phyloP scores from a whole-genome alignment of 257 asterid species.

The Solanum neorickii region DNA sequence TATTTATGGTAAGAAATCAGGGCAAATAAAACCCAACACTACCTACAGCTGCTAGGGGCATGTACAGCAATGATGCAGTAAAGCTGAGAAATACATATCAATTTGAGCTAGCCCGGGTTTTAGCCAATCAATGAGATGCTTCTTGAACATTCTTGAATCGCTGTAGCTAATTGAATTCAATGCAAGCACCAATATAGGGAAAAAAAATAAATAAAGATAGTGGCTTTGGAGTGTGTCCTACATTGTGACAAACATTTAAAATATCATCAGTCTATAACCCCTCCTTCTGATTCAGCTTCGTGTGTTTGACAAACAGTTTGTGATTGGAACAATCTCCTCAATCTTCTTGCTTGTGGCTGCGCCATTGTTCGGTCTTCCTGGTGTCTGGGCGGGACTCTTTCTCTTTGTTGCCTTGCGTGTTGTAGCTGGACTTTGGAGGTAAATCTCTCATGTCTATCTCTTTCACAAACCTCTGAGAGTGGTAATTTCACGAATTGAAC shows the following conservation, averaged over 20 bases:
- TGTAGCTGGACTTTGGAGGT: conserved; percentile 73
- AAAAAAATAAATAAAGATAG: background rate
- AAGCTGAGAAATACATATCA: background rate
- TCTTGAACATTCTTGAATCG: background rate
- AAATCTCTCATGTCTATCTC: background rate
- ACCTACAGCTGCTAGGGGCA: background rate
- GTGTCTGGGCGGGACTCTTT: conserved; percentile 86
- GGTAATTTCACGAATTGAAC: background rate
- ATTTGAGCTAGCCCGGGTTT: background rate
- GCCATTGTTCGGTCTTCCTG: conserved; percentile 64
- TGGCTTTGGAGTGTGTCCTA: background rate
- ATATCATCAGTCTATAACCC: background rate
- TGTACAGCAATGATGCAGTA: background rate
- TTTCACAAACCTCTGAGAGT: background rate
- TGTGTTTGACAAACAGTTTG: conserved; percentile 31
- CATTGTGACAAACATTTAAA: background rate
- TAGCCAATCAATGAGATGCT: background rate
- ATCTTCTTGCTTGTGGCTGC: conserved; percentile 50
- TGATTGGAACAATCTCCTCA: conserved; percentile 58
- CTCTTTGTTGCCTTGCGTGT: conserved; percentile 88
- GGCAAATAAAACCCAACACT: no score
- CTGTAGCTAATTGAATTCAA: background rate
- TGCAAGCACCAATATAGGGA: background rate
- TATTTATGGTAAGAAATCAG: no score
- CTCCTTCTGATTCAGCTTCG: conserved; percentile 15